Conservation (phyloP, 2,329 filamentous ascomycete genomes). For the Colletotrichum sp. region DNA sequence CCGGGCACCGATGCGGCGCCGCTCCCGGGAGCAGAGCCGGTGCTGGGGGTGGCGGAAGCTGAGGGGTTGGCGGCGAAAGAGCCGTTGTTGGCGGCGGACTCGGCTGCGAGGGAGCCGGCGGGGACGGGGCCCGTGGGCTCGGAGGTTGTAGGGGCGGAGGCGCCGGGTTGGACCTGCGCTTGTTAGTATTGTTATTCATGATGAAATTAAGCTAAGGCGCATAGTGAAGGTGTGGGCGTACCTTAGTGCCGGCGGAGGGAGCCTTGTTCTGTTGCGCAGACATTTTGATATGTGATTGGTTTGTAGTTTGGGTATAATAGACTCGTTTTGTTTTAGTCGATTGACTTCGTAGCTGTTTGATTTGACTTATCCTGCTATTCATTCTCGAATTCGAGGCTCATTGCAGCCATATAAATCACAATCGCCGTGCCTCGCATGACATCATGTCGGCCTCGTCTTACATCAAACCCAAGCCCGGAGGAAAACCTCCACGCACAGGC, state of each 20-base stretch:
- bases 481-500: background rate
- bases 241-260: slow-evolving; percentile 18
- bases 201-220: background rate
- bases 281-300: background rate
- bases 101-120: slow-evolving; percentile 76
- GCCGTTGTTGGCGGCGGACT: slow-evolving; percentile 68
- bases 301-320: background rate
- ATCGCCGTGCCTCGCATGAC: background rate
- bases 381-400: background rate
- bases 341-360: background rate
- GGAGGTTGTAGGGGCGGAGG: slow-evolving; percentile 52
- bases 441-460: slow-evolving; percentile 15
- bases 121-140: slow-evolving; percentile 71
- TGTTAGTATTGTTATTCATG: slow-evolving; percentile 11
- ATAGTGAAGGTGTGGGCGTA: background rate
- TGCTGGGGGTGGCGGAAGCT: slow-evolving; percentile 39
- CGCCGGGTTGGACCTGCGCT: slow-evolving; percentile 50
- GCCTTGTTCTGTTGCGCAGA: slow-evolving; percentile 2
- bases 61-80: slow-evolving; percentile 64
- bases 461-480: slow-evolving; percentile 5
- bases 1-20: slow-evolving; percentile 9
- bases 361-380: background rate
- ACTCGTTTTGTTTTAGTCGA: background rate
- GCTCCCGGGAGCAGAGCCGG: background rate
- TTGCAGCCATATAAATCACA: background rate